These are phyloP conservation scores for Termitomyces sp. DNA, from an alignment of 768 basidiomycete genomes.

Conservation along the genomic window DNA sequence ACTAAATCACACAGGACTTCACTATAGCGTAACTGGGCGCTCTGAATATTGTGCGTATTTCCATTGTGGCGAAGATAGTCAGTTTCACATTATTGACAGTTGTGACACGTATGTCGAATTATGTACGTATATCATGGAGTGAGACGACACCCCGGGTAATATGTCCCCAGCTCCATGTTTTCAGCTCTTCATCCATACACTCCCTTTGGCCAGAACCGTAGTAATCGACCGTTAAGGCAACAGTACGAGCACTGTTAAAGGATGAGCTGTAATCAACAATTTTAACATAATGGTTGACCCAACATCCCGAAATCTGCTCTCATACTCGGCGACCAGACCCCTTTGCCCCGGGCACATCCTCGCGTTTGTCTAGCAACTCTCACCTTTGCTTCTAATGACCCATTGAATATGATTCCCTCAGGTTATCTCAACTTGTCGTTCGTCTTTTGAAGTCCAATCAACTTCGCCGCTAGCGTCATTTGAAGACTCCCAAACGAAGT, in stretches of 20 bases:
- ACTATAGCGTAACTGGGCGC: too few species aligned
- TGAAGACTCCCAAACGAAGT: neutral
- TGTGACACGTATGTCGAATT: conserved; percentile 4
- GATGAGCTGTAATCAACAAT: neutral
- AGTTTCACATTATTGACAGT: conserved; percentile 9
- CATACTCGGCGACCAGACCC: neutral
- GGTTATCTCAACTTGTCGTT: neutral
- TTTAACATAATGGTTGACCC: neutral
- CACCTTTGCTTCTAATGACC: neutral
- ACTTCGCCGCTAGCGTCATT: neutral
- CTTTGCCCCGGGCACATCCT: neutral
- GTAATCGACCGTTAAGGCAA: conserved; percentile 4
- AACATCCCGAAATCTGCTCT: neutral
- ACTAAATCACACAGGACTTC: too few species aligned
- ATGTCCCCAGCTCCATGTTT: conserved; percentile 4
- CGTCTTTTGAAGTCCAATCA: neutral
- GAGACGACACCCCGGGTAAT: neutral
- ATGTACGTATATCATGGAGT: conserved; percentile 3
- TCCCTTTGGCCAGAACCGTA: conserved; percentile 1
- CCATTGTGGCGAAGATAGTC: neutral
- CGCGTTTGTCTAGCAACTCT: neutral
- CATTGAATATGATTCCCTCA: neutral
- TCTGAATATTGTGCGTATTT: neutral
- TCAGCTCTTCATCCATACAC: neutral
- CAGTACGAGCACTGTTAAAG: neutral